Base-by-base conservation (phyloP, 495 filamentous ascomycete species). In the Astrothelium subdiscretum region DNA sequence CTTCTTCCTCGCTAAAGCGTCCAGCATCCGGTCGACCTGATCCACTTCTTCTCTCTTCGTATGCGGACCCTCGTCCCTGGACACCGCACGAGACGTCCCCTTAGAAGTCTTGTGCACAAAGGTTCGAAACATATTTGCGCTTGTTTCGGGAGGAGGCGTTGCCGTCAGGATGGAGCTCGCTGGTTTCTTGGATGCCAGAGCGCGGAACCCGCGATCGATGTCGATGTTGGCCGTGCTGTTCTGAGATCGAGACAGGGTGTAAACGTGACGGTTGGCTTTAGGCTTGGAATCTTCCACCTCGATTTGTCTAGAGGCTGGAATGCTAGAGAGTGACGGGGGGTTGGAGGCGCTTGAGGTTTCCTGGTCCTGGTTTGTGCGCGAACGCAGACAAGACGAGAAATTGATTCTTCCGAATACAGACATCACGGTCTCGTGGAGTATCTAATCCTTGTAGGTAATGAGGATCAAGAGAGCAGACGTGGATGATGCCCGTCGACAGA, bases 1-100 rank as follows among this genome's bases (percentile, higher is more conserved):
- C 62, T 15, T 48, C 61, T n/a, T 59, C 60, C 2, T 60, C 67
- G 5, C 67, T 68, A 58, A 73, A 70, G 0, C 54, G 35, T 8
- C 52, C 58, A 8, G 60, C 26, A 58, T 68, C 63, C 38, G 59
- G 62, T 48, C 42, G 3, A 20, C 20, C 18, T 48, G 4, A n/a
- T 48, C 42, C 42, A 48, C 13, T 20, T n/a, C 42, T n/a, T 38
- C 35, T 48, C 42, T n/a, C 11, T 20, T n/a, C n/a, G n/a, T n/a
- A n/a, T n/a, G n/a, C 42, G 18, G 18, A 8, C 4, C 6, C 13
- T 48, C 5, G 18, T n/a, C 42, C 42, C 20, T 48, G 4, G 3
- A 3, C 18, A 18, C 18, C 11, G 18, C 18, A 3, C 3, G 18
- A 10, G 3, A 18, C 11, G 4, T 48, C 13, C 42, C 20, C 18